Conservation (phyloP, 306 rosid species). For the Pyrus bretschneideri region DNA sequence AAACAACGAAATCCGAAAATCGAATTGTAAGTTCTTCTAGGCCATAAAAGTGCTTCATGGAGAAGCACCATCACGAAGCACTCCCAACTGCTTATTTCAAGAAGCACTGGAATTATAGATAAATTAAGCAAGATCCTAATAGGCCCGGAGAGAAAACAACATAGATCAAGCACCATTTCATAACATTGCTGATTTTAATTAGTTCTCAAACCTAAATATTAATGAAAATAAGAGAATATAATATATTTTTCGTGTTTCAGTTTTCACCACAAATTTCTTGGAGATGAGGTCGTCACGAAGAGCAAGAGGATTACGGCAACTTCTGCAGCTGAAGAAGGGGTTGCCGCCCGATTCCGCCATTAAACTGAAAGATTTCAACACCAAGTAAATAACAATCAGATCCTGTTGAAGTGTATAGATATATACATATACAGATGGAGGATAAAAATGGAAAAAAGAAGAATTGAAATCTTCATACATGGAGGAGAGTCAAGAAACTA, state of each 20-base stretch:
- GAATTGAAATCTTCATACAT: neutral
- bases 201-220: neutral
- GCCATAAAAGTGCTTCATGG: neutral
- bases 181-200: neutral
- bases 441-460: neutral
- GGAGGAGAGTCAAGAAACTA: neutral
- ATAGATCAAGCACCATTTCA: neutral
- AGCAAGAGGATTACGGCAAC: conserved; percentile 31
- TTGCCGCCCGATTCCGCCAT: conserved; percentile 16
- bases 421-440: too few species aligned
- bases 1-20: neutral
- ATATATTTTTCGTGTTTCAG: neutral
- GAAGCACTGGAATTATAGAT: too few species aligned
- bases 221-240: neutral
- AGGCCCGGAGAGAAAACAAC: neutral
- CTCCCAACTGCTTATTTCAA: neutral
- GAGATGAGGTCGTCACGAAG: conserved; percentile 24
- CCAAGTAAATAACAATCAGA: neutral
- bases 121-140: neutral
- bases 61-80: neutral
- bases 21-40: neutral
- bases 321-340: conserved; percentile 21
- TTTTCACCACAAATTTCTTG: conserved; percentile 21
- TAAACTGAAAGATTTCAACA: neutral
- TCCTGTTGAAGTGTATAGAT: neutral